Evolutionary conservation across 1,284 basidiomycete genomes (phyloP).

Genomic region (Ganoderma lingzhi): DNA sequence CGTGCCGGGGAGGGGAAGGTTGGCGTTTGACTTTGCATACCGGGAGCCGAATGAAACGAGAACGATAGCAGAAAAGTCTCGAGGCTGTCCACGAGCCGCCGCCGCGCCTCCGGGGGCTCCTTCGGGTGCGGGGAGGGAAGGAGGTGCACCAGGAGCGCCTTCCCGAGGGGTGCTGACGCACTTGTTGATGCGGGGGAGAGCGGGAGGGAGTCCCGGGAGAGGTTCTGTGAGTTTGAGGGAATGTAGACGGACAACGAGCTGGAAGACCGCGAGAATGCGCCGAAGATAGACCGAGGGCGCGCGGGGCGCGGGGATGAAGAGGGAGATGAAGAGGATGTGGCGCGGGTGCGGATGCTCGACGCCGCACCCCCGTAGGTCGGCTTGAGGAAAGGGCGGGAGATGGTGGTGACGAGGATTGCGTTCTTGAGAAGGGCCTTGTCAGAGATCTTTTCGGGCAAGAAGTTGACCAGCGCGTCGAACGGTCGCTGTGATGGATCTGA

Average conservation of each 20-base stretch:
- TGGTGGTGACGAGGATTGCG: slow-evolving; percentile 51
- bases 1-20: not conserved
- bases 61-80: slow-evolving; percentile 49
- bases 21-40: not conserved
- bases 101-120: slow-evolving; percentile 29
- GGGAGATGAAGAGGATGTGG: slow-evolving; percentile 20
- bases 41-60: slow-evolving; percentile 29
- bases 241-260: slow-evolving; percentile 38
- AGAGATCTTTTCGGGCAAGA: slow-evolving; percentile 44
- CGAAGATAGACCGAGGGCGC: slow-evolving; percentile 30
- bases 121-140: slow-evolving; percentile 37
- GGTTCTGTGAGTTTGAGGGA: slow-evolving; percentile 28
- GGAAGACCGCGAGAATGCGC: slow-evolving; percentile 22
- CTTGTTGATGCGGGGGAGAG: slow-evolving; percentile 4
- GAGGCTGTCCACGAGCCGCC: slow-evolving; percentile 45
- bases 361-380: slow-evolving; percentile 27
- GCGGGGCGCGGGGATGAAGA: slow-evolving; percentile 14
- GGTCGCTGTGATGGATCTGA: slow-evolving; percentile 46
- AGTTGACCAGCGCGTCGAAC: slow-evolving; percentile 52
- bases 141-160: slow-evolving; percentile 45
- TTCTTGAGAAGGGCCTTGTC: slow-evolving; percentile 51
- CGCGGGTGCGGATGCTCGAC: slow-evolving; percentile 23
- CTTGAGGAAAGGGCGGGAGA: slow-evolving; percentile 50
- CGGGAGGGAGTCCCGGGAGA: slow-evolving; percentile 29
- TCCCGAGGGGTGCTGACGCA: slow-evolving; percentile 28